Evolutionary conservation across 495 filamentous ascomycete genomes (phyloP).

Genomic region (Penicillium tannophilum): DNA sequence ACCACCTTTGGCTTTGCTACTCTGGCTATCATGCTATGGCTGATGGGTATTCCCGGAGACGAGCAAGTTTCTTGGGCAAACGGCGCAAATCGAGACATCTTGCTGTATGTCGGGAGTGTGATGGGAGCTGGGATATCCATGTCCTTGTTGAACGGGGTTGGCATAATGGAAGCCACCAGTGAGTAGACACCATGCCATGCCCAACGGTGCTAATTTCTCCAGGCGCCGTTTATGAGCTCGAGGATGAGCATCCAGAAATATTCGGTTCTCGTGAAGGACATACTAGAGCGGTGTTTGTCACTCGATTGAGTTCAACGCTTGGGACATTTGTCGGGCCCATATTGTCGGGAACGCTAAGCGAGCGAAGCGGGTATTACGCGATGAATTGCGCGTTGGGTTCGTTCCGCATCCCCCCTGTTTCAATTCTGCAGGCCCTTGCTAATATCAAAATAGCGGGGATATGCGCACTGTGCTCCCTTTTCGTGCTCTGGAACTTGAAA

Average conservation of each 20-base stretch:
- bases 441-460: background rate
- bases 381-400: conserved; percentile 29
- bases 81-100: background rate
- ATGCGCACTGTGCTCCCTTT: background rate
- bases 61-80: conserved; percentile 22
- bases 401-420: background rate
- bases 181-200: conserved; percentile 6
- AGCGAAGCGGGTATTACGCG: conserved; percentile 31
- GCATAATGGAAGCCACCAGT: conserved; percentile 30
- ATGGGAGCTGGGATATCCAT: background rate
- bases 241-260: conserved; percentile 22
- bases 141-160: conserved; percentile 24
- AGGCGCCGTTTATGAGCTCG: background rate
- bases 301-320: conserved; percentile 31
- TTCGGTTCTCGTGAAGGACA: conserved; percentile 31
- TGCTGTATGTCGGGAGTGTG: background rate
- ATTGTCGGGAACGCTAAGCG: conserved; percentile 30
- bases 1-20: background rate
- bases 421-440: background rate
- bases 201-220: background rate
- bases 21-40: conserved; percentile 21
- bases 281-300: conserved; percentile 31
- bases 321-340: conserved; percentile 38
- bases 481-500: background rate
- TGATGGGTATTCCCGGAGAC: conserved; percentile 27